Evolutionary conservation across 2,329 filamentous ascomycete genomes (phyloP).

Genomic region (Metarhizium sp.): DNA sequence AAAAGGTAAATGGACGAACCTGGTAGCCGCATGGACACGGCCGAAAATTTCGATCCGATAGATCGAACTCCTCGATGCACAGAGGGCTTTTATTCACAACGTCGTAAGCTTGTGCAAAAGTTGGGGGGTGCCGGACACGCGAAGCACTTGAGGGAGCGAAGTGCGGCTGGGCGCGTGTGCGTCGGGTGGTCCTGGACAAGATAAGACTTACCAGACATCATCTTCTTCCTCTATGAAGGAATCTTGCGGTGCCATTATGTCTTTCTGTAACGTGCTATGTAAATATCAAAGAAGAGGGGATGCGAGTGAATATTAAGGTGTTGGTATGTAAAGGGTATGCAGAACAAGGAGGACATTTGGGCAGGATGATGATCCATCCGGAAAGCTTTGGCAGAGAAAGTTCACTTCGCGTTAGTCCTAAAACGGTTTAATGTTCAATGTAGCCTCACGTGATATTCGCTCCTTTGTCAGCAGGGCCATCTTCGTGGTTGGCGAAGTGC

Average conservation of each 20-base stretch:
- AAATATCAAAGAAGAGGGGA: constrained; percentile 10
- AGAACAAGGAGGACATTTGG: constrained; percentile 14
- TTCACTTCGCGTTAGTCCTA: constrained; percentile 3
- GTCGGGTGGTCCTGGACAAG: constrained; percentile 10
- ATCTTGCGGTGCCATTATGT: constrained; percentile 57
- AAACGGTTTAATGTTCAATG: background rate
- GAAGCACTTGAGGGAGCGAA: background rate
- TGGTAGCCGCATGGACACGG: constrained; percentile 98
- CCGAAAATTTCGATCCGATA: constrained; percentile 93
- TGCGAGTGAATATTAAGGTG: constrained; percentile 8
- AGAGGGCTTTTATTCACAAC: constrained; percentile 58
- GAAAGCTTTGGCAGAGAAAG: constrained; percentile 12
- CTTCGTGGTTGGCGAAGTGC: background rate
- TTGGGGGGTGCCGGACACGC: background rate
- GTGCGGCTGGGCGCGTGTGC: background rate
- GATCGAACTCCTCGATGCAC: constrained; percentile 97
- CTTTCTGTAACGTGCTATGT: constrained; percentile 9
- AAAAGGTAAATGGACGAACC: constrained; percentile 40
- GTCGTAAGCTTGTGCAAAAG: background rate
- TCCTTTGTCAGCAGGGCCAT: background rate
- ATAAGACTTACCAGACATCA: constrained; percentile 50
- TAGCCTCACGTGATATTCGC: constrained; percentile 3
- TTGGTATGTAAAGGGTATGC: constrained; percentile 8
- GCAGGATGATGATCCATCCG: constrained; percentile 9
- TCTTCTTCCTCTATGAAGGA: constrained; percentile 64